Percentiles rank a stretch among this genome's conserved stretches.
Evolutionary conservation across 2,329 filamentous ascomycete genomes (phyloP).

Genomic region (Colletotrichum sidae): DNA sequence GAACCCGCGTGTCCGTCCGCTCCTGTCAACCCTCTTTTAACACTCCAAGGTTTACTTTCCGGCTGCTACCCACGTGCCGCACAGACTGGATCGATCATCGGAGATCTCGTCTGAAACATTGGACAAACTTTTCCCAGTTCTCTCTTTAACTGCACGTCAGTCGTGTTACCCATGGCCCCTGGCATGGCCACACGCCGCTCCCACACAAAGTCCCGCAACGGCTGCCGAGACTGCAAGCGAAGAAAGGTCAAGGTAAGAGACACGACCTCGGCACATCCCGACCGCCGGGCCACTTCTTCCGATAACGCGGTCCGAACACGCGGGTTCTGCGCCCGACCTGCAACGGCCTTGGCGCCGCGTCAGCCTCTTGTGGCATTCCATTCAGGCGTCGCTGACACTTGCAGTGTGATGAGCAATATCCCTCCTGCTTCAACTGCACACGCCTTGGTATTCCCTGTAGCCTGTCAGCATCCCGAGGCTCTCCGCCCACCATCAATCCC

Average conservation of each 20-base stretch:
- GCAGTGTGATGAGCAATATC: slow-evolving; percentile 43
- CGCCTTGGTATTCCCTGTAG: slow-evolving; percentile 45
- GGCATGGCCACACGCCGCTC: slow-evolving; percentile 40
- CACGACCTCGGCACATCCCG: no score
- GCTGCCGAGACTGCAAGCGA: slow-evolving; percentile 47
- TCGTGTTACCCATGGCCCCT: background rate
- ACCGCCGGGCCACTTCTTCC: background rate
- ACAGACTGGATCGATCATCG: background rate
- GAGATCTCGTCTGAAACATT: slow-evolving; percentile 4
- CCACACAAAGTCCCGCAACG: slow-evolving; percentile 49
- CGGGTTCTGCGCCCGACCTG: background rate
- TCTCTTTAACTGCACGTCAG: background rate
- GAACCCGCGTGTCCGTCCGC: slow-evolving; percentile 28
- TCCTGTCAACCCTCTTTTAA: background rate
- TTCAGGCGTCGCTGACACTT: background rate
- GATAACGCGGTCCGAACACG: slow-evolving; percentile 11
- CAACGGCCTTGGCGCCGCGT: background rate
- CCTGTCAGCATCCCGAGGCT: slow-evolving; percentile 30
- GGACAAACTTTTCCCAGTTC: background rate
- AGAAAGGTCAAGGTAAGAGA: slow-evolving; percentile 48
- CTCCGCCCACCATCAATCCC: background rate
- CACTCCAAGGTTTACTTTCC: background rate
- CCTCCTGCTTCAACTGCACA: slow-evolving; percentile 46
- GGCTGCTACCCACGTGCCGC: background rate
- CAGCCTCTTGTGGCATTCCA: no score